Conservation (phyloP, 1,139 yeast species). For the Geotrichum europaeum region DNA sequence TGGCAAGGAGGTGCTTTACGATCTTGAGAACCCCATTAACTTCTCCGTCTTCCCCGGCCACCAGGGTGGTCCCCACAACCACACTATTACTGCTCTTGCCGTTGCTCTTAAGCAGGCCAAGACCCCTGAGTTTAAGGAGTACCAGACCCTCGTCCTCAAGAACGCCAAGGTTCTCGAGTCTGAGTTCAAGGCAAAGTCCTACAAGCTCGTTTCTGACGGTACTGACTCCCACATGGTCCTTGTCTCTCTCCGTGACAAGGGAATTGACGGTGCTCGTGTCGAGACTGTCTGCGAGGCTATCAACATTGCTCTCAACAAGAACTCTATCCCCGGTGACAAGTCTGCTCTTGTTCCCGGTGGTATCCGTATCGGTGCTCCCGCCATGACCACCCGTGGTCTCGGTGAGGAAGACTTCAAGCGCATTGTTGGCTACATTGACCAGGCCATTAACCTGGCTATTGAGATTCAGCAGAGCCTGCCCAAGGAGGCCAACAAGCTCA, state of each 20-base stretch:
- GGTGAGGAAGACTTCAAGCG: conserved; percentile 68
- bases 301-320: conserved; percentile 92
- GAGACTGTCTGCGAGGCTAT: conserved; percentile 85
- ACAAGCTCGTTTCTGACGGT: conserved; percentile 80
- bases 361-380: conserved; percentile 94
- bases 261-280: conserved; percentile 92
- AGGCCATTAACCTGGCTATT: conserved; percentile 74
- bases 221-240: conserved; percentile 92
- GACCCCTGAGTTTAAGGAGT: conserved; percentile 77
- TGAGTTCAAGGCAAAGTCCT: conserved; percentile 62
- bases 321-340: conserved; percentile 93
- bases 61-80: conserved; percentile 99
- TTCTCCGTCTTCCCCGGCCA: conserved; percentile 98
- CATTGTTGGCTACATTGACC: conserved; percentile 72
- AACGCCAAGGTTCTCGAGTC: conserved; percentile 76
- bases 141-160: conserved; percentile 73
- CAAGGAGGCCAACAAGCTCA: conserved; percentile 78
- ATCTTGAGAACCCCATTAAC: conserved; percentile 83
- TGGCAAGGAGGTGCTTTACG: conserved; percentile 83
- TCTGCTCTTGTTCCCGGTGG: conserved; percentile 95
- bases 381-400: conserved; percentile 96
- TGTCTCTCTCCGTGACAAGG: conserved; percentile 75
- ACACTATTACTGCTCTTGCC: conserved; percentile 91
- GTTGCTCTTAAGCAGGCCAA: conserved; percentile 89
- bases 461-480: conserved; percentile 72